phyloP scores from a whole-genome alignment of 1,284 basidiomycete genomes.

The Ceratobasidium sp. region DNA sequence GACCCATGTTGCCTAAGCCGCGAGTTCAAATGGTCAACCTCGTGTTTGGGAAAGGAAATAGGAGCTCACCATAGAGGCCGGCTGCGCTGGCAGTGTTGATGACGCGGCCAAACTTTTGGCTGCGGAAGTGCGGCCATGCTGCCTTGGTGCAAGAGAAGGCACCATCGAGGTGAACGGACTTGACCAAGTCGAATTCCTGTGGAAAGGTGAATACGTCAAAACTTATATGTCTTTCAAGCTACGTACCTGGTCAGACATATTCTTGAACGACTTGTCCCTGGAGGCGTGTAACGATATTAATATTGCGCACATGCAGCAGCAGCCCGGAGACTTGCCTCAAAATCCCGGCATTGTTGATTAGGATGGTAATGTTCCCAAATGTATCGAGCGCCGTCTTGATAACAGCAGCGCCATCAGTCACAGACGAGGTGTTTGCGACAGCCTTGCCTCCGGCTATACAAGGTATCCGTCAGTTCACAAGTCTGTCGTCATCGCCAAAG shows the following conservation, averaged over 20 bases:
- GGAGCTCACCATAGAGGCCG: constrained; percentile 74
- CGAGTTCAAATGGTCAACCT: constrained; percentile 45
- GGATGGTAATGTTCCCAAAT: constrained; percentile 82
- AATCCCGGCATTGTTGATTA: constrained; percentile 98
- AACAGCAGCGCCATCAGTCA: constrained; percentile 85
- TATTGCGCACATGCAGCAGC: not conserved
- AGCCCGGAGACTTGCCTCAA: constrained; percentile 64
- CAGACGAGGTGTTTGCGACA: constrained; percentile 86
- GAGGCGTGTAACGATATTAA: constrained; percentile 38
- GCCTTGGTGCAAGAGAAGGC: constrained; percentile 96
- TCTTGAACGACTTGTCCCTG: constrained; percentile 72
- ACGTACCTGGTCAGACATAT: constrained; percentile 76
- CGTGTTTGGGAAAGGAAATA: not conserved
- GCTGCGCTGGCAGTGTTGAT: constrained; percentile 93
- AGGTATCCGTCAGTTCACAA: constrained; percentile 39
- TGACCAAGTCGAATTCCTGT: constrained; percentile 82
- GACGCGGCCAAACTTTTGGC: constrained; percentile 92
- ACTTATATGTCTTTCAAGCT: not conserved
- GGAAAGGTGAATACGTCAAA: not conserved
- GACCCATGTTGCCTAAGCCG: constrained; percentile 87
- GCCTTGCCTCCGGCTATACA: constrained; percentile 84
- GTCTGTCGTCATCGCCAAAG: constrained; percentile 17
- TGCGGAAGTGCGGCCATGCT: constrained; percentile 94
- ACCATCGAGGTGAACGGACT: constrained; percentile 92
- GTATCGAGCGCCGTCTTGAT: constrained; percentile 87